Conservation (phyloP, 164 flowering plant species). For the Dillenia suffruticosa region DNA sequence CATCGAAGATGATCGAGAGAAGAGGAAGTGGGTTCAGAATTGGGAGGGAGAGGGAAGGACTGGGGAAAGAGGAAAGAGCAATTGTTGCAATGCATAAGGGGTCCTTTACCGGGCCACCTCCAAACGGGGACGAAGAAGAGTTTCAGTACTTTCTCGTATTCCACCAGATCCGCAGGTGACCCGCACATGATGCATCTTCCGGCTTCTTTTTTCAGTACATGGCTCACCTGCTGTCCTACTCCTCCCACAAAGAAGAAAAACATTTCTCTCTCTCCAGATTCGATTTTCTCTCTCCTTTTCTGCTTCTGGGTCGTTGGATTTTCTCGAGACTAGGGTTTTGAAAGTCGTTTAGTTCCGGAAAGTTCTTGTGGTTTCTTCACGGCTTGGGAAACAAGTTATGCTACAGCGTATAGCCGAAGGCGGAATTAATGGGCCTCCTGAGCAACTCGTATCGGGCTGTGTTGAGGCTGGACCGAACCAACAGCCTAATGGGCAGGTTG, state of each 20-base stretch:
- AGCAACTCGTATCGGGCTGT: too few species aligned
- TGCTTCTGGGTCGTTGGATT: too few species aligned
- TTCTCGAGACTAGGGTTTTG: background rate
- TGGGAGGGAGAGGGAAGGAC: conserved; percentile 26
- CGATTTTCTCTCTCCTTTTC: background rate
- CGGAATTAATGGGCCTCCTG: too few species aligned
- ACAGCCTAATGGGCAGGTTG: too few species aligned
- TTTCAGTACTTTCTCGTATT: conserved; percentile 78
- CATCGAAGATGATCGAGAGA: conserved; percentile 35
- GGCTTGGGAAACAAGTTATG: background rate
- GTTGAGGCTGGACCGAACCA: too few species aligned
- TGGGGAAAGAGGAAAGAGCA: conserved; percentile 59
- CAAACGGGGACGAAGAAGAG: conserved; percentile 81
- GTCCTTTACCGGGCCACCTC: conserved; percentile 80
- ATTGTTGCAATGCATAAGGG: conserved; percentile 46
- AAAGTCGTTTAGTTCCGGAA: background rate
- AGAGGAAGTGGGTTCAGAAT: conserved; percentile 8
- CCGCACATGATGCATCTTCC: conserved; percentile 78
- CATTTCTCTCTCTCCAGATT: conserved; percentile 22
- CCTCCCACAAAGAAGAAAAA: conserved; percentile 94
- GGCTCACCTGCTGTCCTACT: conserved; percentile 65
- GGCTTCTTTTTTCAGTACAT: conserved; percentile 54
- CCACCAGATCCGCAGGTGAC: conserved; percentile 72
- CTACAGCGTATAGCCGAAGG: too few species aligned
- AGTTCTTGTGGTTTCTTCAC: background rate